Percentiles rank a stretch among this genome's conserved stretches.
Evolutionary conservation across 2,329 filamentous ascomycete genomes (phyloP).

Genomic region (Leptodontidium sp.): DNA sequence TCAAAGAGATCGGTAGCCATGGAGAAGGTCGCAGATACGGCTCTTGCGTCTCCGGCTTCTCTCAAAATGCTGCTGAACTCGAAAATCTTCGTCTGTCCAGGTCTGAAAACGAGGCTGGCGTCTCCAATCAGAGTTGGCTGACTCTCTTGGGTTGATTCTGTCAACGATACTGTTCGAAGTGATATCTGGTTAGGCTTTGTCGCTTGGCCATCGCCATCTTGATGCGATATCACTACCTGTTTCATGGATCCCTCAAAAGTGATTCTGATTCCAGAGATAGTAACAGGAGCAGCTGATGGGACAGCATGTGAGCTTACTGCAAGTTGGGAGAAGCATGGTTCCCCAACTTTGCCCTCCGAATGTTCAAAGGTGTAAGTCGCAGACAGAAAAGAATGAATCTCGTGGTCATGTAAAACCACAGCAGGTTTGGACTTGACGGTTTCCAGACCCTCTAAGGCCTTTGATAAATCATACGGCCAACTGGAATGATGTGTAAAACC

Average conservation of each 20-base stretch:
- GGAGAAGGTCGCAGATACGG: constrained; percentile 68
- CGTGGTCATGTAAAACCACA: constrained; percentile 60
- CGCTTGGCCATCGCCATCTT: constrained; percentile 8
- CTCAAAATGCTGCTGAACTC: constrained; percentile 77
- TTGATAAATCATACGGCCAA: constrained; percentile 69
- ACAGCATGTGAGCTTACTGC: constrained; percentile 64
- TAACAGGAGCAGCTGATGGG: constrained; percentile 58
- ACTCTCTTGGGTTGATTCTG: constrained; percentile 43
- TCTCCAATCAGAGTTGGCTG: constrained; percentile 57
- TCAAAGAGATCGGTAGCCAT: constrained; percentile 72
- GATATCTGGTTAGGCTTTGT: constrained; percentile 12
- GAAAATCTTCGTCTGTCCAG: constrained; percentile 74
- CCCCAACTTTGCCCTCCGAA: constrained; percentile 68
- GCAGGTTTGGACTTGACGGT: constrained; percentile 54
- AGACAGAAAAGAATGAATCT: constrained; percentile 61
- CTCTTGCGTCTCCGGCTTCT: constrained; percentile 80
- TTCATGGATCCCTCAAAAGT: constrained; percentile 66
- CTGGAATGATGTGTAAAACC: constrained; percentile 62
- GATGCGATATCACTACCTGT: constrained; percentile 57
- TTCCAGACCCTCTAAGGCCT: constrained; percentile 60
- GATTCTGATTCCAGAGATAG: constrained; percentile 60
- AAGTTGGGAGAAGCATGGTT: constrained; percentile 65
- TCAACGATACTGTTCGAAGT: constrained; percentile 36
- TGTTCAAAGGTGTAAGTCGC: constrained; percentile 65
- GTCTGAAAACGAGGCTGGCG: constrained; percentile 70